Percentiles rank a stretch among this genome's conserved stretches.
phyloP scores from a whole-genome alignment of 2,329 filamentous ascomycete species.

The Cucurbitaria berberidis region DNA sequence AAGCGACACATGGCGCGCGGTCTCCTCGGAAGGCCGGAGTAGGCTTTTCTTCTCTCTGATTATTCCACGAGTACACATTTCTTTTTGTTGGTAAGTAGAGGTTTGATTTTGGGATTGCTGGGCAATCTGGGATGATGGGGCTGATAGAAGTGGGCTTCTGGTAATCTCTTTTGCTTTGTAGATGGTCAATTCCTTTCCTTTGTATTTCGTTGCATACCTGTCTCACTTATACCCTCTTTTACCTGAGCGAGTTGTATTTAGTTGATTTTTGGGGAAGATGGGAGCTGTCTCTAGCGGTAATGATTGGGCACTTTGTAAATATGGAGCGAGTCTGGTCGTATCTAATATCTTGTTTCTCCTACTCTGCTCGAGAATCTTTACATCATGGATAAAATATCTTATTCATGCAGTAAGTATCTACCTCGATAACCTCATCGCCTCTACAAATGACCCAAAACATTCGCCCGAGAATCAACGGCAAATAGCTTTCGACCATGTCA shows the following conservation, averaged over 20 bases:
- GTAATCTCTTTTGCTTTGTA: not conserved
- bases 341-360: not conserved
- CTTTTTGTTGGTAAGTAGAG: not conserved
- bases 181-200: conserved; percentile 8
- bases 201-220: conserved; percentile 1
- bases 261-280: conserved; percentile 4
- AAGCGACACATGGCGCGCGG: conserved; percentile 47
- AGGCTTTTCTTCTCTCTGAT: conserved; percentile 6
- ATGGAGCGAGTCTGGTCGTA: not conserved
- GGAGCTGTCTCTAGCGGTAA: not conserved
- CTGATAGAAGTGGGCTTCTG: not conserved
- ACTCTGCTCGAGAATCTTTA: no score
- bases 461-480: no score
- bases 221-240: conserved; percentile 22
- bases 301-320: conserved; percentile 1
- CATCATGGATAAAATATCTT: no score
- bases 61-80: not conserved
- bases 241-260: conserved; percentile 9
- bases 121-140: conserved; percentile 9
- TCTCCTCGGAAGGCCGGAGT: conserved; percentile 42
- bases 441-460: no score
- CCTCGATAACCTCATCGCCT: no score
- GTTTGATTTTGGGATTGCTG: conserved; percentile 15
- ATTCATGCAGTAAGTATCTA: no score
- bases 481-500: no score